phyloP scores from a whole-genome alignment of 345 rosid species.

The Clarkia xantiana region DNA sequence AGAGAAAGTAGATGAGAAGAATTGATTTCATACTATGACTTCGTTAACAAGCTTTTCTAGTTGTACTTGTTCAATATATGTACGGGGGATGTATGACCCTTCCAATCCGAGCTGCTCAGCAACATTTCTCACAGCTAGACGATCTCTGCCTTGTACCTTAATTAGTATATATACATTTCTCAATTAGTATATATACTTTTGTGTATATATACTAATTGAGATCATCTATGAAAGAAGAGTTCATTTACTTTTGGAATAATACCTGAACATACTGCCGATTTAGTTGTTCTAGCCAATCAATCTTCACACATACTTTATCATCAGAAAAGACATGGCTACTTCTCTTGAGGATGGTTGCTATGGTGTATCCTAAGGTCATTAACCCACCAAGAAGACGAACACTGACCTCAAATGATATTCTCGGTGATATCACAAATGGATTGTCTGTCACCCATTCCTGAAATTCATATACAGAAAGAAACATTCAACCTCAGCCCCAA shows the following conservation, averaged over 20 bases:
- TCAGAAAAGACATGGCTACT: slow-evolving; percentile 78
- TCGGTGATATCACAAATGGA: slow-evolving; percentile 96
- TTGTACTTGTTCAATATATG: slow-evolving; percentile 84
- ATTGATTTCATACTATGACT: slow-evolving; percentile 76
- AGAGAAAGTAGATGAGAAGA: no score
- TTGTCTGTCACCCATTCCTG: slow-evolving; percentile 92
- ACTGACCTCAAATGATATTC: slow-evolving; percentile 98
- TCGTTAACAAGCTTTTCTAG: slow-evolving; percentile 73
- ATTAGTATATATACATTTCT: no score
- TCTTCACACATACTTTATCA: slow-evolving; percentile 57
- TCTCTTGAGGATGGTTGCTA: slow-evolving; percentile 88
- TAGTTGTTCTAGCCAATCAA: slow-evolving; percentile 76
- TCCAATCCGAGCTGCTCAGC: slow-evolving; percentile 73
- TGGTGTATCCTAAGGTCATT: slow-evolving; percentile 95
- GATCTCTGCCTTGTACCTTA: slow-evolving; percentile 98
- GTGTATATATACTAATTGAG: no score
- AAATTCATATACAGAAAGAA: no score
- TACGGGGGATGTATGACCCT: slow-evolving; percentile 67
- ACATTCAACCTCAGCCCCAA: no score
- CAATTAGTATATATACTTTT: no score
- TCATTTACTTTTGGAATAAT: no score
- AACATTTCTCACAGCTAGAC: slow-evolving; percentile 36
- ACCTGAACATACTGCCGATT: slow-evolving; percentile 92
- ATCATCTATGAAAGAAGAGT: no score
- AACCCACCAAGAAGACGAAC: no score